Evolutionary conservation across 352 stramenopile genomes (phyloP).

Genomic region (Pythium scleroteichum): DNA sequence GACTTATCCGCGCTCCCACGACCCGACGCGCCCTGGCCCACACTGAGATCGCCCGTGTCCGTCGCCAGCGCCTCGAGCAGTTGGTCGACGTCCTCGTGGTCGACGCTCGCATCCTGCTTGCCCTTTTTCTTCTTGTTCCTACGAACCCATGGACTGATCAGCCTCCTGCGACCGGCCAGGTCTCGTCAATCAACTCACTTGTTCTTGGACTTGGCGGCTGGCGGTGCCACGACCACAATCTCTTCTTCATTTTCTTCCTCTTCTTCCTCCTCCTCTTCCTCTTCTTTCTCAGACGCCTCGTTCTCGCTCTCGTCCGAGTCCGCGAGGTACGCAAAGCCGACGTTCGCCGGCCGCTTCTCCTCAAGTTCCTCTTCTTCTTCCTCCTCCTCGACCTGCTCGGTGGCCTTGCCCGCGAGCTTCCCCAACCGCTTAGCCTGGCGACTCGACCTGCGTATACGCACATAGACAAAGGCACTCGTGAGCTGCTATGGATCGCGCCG

Average conservation of each 20-base stretch:
- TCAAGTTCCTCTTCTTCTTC: constrained; percentile 45
- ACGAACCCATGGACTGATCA: background rate
- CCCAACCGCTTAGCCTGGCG: constrained; percentile 72
- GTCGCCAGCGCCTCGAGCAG: constrained; percentile 63
- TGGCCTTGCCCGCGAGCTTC: constrained; percentile 45
- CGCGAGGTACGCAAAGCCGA: constrained; percentile 72
- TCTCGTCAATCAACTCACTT: constrained; percentile 24
- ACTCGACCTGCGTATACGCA: constrained; percentile 53
- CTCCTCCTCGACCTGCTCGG: constrained; percentile 30
- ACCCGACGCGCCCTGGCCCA: constrained; percentile 36
- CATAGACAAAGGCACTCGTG: no score
- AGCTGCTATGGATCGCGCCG: no score
- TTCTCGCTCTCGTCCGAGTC: constrained; percentile 44
- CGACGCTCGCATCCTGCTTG: constrained; percentile 18
- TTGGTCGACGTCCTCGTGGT: constrained; percentile 57
- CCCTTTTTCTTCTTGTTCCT: constrained; percentile 37
- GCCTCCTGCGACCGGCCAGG: background rate
- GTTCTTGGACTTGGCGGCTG: constrained; percentile 3
- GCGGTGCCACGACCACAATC: constrained; percentile 4
- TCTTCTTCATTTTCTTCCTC: constrained; percentile 4
- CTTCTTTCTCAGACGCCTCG: constrained; percentile 28
- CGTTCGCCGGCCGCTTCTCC: constrained; percentile 51
- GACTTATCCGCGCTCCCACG: constrained; percentile 51
- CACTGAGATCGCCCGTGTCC: constrained; percentile 40
- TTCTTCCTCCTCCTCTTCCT: constrained; percentile 35